Conservation (phyloP, 176 grass and related monocot species). For the Aegilops sharonensis region DNA sequence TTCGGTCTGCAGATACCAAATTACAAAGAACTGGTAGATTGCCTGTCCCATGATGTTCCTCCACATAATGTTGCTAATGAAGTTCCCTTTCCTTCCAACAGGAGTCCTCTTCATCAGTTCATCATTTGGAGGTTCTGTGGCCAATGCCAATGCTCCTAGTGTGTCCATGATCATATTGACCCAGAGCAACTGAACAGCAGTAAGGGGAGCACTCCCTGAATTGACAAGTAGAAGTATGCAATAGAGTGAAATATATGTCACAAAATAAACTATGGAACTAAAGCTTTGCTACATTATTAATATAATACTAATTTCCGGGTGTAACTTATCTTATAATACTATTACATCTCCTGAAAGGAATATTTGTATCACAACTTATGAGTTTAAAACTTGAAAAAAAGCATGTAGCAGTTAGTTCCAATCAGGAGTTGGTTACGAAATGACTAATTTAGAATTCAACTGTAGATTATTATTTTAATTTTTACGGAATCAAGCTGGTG, state of each 20-base stretch:
- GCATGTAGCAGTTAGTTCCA: neutral
- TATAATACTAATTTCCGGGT: neutral
- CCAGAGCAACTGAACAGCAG: constrained; percentile 97
- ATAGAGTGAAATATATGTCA: neutral
- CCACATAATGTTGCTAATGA: constrained; percentile 98
- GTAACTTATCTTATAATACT: neutral
- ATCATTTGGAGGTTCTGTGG: constrained; percentile 89
- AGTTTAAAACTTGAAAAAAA: neutral
- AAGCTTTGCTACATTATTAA: neutral
- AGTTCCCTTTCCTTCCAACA: constrained; percentile 94
- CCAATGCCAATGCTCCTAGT: constrained; percentile 90
- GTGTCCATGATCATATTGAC: constrained; percentile 99
- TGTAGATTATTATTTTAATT: neutral
- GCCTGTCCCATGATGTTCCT: constrained; percentile 92
- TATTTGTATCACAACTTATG: neutral
- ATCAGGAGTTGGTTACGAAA: neutral
- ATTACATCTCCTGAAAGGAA: neutral
- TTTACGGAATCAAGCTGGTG: neutral
- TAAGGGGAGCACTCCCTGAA: constrained; percentile 87
- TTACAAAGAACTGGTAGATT: constrained; percentile 85
- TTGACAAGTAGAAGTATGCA: neutral
- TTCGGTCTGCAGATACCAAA: constrained; percentile 95
- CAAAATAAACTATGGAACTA: constrained; percentile 8
- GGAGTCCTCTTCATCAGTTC: constrained; percentile 86
- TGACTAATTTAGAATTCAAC: neutral